Evolutionary conservation across 192 early-diverging fungal genomes (phyloP).

Genomic region (Rhizophlyctis rosea): DNA sequence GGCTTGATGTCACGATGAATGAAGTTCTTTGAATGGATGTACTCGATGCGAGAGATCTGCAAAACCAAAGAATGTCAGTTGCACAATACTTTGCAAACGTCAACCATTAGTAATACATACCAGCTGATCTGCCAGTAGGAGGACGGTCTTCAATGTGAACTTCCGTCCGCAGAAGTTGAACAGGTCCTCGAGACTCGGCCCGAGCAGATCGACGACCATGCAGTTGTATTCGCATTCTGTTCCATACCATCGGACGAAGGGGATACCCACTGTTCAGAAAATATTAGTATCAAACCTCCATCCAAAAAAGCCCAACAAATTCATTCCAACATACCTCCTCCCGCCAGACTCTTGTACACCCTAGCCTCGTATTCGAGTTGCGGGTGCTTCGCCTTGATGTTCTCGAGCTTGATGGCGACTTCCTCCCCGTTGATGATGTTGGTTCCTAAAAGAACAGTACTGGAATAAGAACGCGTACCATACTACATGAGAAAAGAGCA

Average conservation of each 20-base stretch:
- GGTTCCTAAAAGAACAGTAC: slow-evolving; percentile 52
- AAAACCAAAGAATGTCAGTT: background rate
- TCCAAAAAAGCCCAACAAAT: background rate
- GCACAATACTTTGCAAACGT: background rate
- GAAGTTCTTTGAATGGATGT: slow-evolving; percentile 67
- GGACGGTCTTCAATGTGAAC: slow-evolving; percentile 59
- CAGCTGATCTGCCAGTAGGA: slow-evolving; percentile 61
- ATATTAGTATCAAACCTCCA: slow-evolving; percentile 1
- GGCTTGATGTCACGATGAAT: slow-evolving; percentile 66
- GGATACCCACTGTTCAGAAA: slow-evolving; percentile 52
- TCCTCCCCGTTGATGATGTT: slow-evolving; percentile 90
- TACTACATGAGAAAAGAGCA: background rate
- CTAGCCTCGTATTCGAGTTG: slow-evolving; percentile 96
- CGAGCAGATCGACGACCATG: slow-evolving; percentile 64
- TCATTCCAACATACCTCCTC: slow-evolving; percentile 55
- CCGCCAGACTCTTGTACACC: slow-evolving; percentile 92
- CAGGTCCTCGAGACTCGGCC: slow-evolving; percentile 57
- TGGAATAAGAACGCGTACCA: background rate
- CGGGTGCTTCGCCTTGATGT: slow-evolving; percentile 89
- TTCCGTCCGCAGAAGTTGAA: slow-evolving; percentile 67
- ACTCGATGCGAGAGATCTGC: slow-evolving; percentile 63
- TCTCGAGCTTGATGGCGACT: slow-evolving; percentile 97
- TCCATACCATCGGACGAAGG: slow-evolving; percentile 63
- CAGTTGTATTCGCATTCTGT: slow-evolving; percentile 58
- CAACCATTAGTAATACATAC: slow-evolving; percentile 19